Conservation (phyloP, 106 monocot species). For the Narthecium ossifragum region DNA sequence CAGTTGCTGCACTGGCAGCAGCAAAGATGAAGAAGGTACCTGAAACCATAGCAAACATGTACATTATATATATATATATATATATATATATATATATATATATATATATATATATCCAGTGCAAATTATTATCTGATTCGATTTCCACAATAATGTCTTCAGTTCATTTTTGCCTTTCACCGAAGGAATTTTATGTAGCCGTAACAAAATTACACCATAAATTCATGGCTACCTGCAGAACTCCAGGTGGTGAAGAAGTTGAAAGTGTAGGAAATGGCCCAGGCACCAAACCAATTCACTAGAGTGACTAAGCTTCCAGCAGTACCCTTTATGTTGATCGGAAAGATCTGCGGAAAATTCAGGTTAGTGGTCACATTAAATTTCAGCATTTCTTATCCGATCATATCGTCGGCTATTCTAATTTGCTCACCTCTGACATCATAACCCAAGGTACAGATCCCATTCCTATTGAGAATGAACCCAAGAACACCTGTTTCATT, state of each 20-base stretch:
- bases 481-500: constrained; percentile 48
- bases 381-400: neutral
- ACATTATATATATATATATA: too few species aligned
- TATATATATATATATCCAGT: too few species aligned
- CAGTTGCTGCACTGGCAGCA: constrained; percentile 31
- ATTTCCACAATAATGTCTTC: too few species aligned
- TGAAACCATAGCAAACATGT: constrained; percentile 20
- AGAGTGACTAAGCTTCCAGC: constrained; percentile 53
- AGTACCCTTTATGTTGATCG: constrained; percentile 42
- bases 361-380: neutral
- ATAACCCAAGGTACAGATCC: constrained; percentile 94
- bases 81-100: too few species aligned
- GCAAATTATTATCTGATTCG: too few species aligned
- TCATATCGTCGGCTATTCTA: too few species aligned
- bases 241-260: constrained; percentile 55
- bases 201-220: too few species aligned
- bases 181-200: too few species aligned
- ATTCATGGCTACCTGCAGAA: constrained; percentile 27
- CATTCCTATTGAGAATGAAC: constrained; percentile 73
- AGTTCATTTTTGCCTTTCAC: too few species aligned
- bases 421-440: constrained; percentile 87
- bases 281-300: constrained; percentile 51
- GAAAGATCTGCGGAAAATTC: constrained; percentile 38
- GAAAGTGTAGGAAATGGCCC: constrained; percentile 37
- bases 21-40: constrained; percentile 63